Evolutionary conservation across 225 moss, liverwort and hornwort species (phyloP).

Genomic region (Bryum argenteum): DNA sequence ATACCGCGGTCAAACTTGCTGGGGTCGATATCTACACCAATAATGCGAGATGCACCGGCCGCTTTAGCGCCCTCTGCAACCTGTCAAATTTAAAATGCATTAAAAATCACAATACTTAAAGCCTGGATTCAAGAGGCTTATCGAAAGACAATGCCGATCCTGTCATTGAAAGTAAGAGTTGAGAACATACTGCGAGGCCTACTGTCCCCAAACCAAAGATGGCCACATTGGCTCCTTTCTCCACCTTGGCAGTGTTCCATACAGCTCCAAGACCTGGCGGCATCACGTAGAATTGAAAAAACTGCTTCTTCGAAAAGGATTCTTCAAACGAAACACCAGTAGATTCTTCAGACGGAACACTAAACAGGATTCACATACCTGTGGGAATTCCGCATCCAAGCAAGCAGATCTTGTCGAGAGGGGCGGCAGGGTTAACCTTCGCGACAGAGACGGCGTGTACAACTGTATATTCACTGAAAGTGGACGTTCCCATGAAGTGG

Average conservation of each 20-base stretch:
- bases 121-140: conserved; percentile 5
- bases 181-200: conserved; percentile 62
- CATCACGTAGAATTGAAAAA: conserved; percentile 24
- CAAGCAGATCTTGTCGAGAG: conserved; percentile 65
- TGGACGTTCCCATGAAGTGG: conserved; percentile 73
- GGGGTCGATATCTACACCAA: conserved; percentile 84
- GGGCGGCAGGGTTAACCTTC: conserved; percentile 59
- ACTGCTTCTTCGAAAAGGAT: conserved; percentile 1
- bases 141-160: not conserved
- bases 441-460: conserved; percentile 72
- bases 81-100: conserved; percentile 34
- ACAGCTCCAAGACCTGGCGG: conserved; percentile 64
- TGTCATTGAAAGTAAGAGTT: conserved; percentile 8
- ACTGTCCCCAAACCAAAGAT: conserved; percentile 71
- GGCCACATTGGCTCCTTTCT: conserved; percentile 62
- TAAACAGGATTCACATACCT: conserved; percentile 39
- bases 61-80: conserved; percentile 89
- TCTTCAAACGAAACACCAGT: not conserved
- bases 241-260: conserved; percentile 71
- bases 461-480: conserved; percentile 67
- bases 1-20: conserved; percentile 72
- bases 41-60: conserved; percentile 84
- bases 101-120: conserved; percentile 14
- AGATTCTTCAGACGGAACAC: not conserved
- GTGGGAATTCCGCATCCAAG: conserved; percentile 74